These are phyloP conservation scores for Protoeuglena noctilucae DNA, from an alignment of 139 green algal species.

Conservation along the genomic window DNA sequence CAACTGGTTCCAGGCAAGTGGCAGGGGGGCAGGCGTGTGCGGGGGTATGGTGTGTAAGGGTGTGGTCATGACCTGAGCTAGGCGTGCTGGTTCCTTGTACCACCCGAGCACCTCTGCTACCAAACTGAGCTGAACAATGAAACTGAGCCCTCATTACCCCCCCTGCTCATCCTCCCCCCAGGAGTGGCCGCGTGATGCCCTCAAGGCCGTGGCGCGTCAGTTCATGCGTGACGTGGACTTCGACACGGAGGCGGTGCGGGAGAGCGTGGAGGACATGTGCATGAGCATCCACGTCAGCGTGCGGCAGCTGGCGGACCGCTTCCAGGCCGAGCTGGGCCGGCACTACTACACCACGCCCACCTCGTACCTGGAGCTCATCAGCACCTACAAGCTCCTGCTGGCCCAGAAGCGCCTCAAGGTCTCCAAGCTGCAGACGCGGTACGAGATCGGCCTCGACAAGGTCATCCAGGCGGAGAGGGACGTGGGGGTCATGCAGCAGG, in stretches of 20 bases:
- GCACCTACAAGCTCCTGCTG: slow-evolving; percentile 45
- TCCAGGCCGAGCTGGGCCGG: slow-evolving; percentile 27
- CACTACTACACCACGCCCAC: slow-evolving; percentile 66
- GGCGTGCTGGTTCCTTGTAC: too few relatives aligned
- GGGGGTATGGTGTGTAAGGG: too few relatives aligned
- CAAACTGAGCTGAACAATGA: too few relatives aligned
- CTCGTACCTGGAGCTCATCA: slow-evolving; percentile 58
- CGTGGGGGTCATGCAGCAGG: slow-evolving; percentile 42
- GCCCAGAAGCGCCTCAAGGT: slow-evolving; percentile 30
- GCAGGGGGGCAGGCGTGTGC: too few relatives aligned
- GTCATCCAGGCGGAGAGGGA: slow-evolving; percentile 36
- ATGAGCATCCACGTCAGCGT: slow-evolving; percentile 40
- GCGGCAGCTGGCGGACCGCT: slow-evolving; percentile 22
- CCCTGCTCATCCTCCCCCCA: too few relatives aligned
- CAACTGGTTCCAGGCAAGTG: slow-evolving; percentile 24
- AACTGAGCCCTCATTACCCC: too few relatives aligned
- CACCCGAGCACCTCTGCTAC: too few relatives aligned
- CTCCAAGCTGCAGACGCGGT: slow-evolving; percentile 22
- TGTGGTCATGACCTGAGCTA: too few relatives aligned
- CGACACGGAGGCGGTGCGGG: slow-evolving; percentile 14
- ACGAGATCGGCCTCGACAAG: slow-evolving; percentile 42
- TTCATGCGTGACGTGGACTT: slow-evolving; percentile 28
- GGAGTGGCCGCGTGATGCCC: slow-evolving; percentile 24
- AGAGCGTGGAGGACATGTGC: slow-evolving; percentile 37
- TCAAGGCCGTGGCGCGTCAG: slow-evolving; percentile 17